Evolutionary conservation across 352 stramenopile species (phyloP), one percentile per base, ranked within the genome.

Genomic region (Phytophthora vignae): DNA sequence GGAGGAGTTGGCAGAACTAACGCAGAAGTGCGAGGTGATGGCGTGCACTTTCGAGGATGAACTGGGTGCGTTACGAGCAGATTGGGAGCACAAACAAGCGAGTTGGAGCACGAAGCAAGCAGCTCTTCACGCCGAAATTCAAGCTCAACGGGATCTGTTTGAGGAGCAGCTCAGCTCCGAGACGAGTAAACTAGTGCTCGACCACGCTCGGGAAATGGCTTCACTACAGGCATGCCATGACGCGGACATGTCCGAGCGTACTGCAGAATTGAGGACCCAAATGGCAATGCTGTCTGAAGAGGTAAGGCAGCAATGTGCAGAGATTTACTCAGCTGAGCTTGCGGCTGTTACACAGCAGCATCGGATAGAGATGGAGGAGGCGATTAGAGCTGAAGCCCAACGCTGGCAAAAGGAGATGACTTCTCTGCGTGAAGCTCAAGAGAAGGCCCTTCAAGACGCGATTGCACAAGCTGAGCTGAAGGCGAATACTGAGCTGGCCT

Each of bases 391-490:
- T 14, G 22, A 85, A 15, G 69, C 55, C n/a, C 25, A 75, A 22
- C 79, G 50, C 4, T 89, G 79, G 73, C 74, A 83, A 29, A 44
- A 59, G 11, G 73, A 90, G 64, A 38, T 90, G 3, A 58, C 77
- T 1, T n/a, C 22, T 12, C 59, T 79, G 1, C 71, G 68, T 53
- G 56, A 73, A 17, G 31, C 48, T 4, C 75, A 88, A 7, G 70
- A 85, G 10, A 72, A 75, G 29, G 46, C 71, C 8, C 68, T 91
- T 9, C 66, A 83, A 63, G 69, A 73, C 2, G 65, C 75, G 0
- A 49, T 89, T 14, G 67, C 68, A 3, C 62, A 76, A 12, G 56
- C 74, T 1, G 83, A 91, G 33, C n/a, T 48, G 1, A 83, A 80
- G 48, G 77, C 75, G 0, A 75, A 82, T 42, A 14, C 60, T 2